Conservation (phyloP, 305 asterid species). For the Plantago coronopus region DNA sequence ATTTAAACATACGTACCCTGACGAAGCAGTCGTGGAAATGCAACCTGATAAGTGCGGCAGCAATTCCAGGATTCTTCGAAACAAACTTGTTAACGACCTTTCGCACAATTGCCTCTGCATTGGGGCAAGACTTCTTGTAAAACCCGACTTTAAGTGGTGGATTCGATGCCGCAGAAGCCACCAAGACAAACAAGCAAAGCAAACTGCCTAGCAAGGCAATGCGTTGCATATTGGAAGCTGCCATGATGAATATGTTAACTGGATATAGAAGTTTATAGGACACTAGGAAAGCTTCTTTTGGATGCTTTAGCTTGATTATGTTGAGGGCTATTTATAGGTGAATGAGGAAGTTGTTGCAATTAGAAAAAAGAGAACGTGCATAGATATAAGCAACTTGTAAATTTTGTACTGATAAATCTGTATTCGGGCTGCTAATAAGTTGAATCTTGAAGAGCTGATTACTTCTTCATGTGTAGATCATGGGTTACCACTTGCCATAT, state of each 20-base stretch:
- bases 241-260: conserved; percentile 13
- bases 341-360: neutral
- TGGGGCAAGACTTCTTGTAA: conserved; percentile 37
- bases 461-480: too few species aligned
- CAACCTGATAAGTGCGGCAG: conserved; percentile 42
- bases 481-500: too few species aligned
- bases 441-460: neutral
- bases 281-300: neutral
- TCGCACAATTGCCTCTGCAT: conserved; percentile 37
- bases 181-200: conserved; percentile 19
- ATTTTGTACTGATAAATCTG: neutral
- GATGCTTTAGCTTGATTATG: neutral
- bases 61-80: conserved; percentile 35
- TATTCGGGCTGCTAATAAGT: neutral
- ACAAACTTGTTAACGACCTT: conserved; percentile 33
- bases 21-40: conserved; percentile 60
- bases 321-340: conserved; percentile 9
- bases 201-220: conserved; percentile 6
- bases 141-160: conserved; percentile 34
- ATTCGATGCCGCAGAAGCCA: neutral
- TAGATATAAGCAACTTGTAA: conserved; percentile 27
- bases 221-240: conserved; percentile 6
- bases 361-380: conserved; percentile 24
- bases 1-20: conserved; percentile 28
- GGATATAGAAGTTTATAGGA: neutral